These are phyloP conservation scores for Ogataea salicorniae DNA, from an alignment of 805 yeast species.

Conservation along the genomic window DNA sequence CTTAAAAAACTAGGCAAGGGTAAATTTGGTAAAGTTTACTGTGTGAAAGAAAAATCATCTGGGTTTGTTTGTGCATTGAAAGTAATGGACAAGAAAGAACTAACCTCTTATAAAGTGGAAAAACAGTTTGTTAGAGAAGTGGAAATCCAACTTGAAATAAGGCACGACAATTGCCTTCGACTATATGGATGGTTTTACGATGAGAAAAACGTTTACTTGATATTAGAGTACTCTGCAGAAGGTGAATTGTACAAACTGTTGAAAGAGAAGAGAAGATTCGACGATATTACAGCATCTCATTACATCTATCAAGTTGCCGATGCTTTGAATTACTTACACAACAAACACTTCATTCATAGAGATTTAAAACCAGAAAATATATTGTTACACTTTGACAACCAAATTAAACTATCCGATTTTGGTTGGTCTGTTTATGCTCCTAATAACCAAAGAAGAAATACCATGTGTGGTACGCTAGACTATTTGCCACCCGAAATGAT, in stretches of 20 bases:
- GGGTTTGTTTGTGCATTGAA: slow-evolving; percentile 88
- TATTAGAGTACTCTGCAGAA: slow-evolving; percentile 76
- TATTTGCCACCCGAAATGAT: slow-evolving; percentile 95
- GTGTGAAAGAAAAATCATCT: slow-evolving; percentile 68
- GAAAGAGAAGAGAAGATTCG: slow-evolving; percentile 61
- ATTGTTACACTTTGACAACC: slow-evolving; percentile 67
- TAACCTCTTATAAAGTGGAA: slow-evolving; percentile 69
- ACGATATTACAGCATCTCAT: slow-evolving; percentile 67
- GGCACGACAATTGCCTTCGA: slow-evolving; percentile 76
- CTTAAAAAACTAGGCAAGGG: slow-evolving; percentile 91
- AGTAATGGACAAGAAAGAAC: slow-evolving; percentile 81
- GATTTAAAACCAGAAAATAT: slow-evolving; percentile 95
- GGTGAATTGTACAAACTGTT: slow-evolving; percentile 83
- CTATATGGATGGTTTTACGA: slow-evolving; percentile 86
- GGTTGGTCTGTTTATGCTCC: slow-evolving; percentile 90
- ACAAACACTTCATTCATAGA: slow-evolving; percentile 78
- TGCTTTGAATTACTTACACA: slow-evolving; percentile 74
- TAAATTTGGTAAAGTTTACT: slow-evolving; percentile 87
- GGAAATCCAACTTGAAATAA: slow-evolving; percentile 76
- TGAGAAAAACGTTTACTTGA: slow-evolving; percentile 68
- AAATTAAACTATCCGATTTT: slow-evolving; percentile 83
- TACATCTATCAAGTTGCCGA: slow-evolving; percentile 79
- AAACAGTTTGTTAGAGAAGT: slow-evolving; percentile 86
- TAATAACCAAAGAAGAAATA: slow-evolving; percentile 47
- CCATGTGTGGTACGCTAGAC: slow-evolving; percentile 93